Percentiles rank a stretch among this genome's conserved stretches.
phyloP scores from a whole-genome alignment of 202 grass and related monocot species.

The Panicum hallii region DNA sequence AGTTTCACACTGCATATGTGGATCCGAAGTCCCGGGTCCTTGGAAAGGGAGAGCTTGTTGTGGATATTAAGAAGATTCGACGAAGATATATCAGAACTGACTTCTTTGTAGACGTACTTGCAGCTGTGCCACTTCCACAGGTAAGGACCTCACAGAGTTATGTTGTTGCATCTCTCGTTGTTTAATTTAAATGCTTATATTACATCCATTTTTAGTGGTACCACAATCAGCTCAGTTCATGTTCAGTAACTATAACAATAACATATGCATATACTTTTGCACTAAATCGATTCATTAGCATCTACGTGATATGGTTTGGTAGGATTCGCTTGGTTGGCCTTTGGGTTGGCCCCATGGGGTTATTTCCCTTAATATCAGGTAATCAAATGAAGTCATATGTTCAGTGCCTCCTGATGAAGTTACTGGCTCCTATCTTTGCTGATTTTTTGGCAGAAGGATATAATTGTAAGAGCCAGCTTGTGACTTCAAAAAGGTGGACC shows the following conservation, averaged over 20 bases:
- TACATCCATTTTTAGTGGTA: constrained; percentile 10
- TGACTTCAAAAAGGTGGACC: not conserved
- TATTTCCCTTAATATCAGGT: not conserved
- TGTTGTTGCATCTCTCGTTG: not conserved
- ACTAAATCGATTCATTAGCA: not conserved
- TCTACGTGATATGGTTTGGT: not conserved
- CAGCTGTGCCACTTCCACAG: constrained; percentile 84
- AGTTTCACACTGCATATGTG: constrained; percentile 88
- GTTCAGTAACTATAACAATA: not conserved
- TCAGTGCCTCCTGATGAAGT: not conserved
- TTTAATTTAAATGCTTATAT: constrained; percentile 3
- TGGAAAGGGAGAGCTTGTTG: constrained; percentile 84
- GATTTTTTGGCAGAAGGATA: not conserved
- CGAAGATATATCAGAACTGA: constrained; percentile 69
- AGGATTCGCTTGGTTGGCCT: not conserved
- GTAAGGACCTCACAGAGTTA: constrained; percentile 31
- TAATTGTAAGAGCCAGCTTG: not conserved
- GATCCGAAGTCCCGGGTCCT: constrained; percentile 76
- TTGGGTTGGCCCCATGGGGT: not conserved
- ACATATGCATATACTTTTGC: not conserved
- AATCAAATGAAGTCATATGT: not conserved
- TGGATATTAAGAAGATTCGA: constrained; percentile 74
- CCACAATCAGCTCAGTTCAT: not conserved
- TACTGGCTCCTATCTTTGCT: constrained; percentile 2
- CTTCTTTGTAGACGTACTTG: constrained; percentile 68